Evolutionary conservation across 495 filamentous ascomycete species (phyloP).

Genomic region (Bathelium albidoporum): DNA sequence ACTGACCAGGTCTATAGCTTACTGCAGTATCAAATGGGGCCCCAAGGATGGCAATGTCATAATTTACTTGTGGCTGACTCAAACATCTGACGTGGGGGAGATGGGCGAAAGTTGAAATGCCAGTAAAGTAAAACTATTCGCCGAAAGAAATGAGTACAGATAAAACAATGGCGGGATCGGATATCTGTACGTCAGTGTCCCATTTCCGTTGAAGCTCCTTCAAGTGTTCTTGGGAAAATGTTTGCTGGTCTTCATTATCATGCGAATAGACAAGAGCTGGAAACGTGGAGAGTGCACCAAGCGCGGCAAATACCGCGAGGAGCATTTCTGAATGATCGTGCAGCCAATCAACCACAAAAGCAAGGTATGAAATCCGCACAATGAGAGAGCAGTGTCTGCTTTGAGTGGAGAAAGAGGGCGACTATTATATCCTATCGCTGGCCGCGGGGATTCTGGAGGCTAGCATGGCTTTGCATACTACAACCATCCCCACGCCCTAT

Average conservation of each 20-base stretch:
- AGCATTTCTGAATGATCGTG: background rate
- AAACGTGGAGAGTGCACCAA: background rate
- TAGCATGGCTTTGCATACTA: background rate
- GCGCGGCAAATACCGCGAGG: background rate
- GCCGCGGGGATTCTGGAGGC: background rate
- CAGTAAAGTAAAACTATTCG: constrained; percentile 60
- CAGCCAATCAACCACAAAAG: background rate
- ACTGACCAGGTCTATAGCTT: constrained; percentile 61
- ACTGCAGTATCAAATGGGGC: constrained; percentile 80
- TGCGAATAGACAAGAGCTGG: background rate
- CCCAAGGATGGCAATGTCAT: constrained; percentile 73
- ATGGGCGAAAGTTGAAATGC: constrained; percentile 73
- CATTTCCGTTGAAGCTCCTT: constrained; percentile 45
- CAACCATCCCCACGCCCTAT: too few species aligned
- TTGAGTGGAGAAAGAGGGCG: background rate
- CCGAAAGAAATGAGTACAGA: constrained; percentile 5
- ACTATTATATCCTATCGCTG: background rate
- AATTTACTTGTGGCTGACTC: constrained; percentile 51
- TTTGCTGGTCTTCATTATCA: background rate
- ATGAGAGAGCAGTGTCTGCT: background rate
- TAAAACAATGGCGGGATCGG: constrained; percentile 2
- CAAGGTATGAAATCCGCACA: background rate
- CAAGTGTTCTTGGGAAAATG: constrained; percentile 10
- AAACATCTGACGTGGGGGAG: constrained; percentile 65
- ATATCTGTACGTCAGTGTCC: constrained; percentile 40